Conservation (phyloP, 345 rosid genomes). For the Rhodamnia argentea region DNA sequence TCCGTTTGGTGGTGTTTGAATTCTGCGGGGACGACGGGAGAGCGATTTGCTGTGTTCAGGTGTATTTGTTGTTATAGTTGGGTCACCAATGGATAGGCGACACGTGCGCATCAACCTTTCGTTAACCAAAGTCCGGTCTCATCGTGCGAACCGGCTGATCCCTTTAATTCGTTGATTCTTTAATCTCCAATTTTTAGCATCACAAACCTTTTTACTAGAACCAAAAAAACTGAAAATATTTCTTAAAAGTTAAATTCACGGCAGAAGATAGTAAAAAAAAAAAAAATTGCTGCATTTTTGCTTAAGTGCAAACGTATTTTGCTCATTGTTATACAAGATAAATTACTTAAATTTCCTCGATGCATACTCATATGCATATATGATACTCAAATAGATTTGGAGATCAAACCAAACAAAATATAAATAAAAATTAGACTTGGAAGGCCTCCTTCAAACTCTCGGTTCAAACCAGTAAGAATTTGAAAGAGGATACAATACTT, state of each 20-base stretch:
- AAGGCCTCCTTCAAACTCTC: neutral
- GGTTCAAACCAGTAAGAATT: neutral
- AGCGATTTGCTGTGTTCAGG: neutral
- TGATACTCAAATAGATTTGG: neutral
- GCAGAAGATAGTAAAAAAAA: too few species aligned
- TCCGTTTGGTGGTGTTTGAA: neutral
- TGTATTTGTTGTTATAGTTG: neutral
- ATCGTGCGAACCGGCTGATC: neutral
- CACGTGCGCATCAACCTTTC: neutral
- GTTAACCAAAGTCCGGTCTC: too few species aligned
- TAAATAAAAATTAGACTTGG: neutral
- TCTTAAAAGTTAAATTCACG: too few species aligned
- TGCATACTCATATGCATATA: neutral
- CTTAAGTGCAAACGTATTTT: neutral
- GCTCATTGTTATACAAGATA: neutral
- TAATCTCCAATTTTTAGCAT: too few species aligned
- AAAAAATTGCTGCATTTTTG: too few species aligned
- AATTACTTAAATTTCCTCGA: neutral
- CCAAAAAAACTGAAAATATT: too few species aligned
- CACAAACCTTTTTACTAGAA: too few species aligned
- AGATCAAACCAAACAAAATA: neutral
- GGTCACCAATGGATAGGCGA: neutral
- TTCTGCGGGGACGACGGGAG: neutral
- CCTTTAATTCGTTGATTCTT: neutral
- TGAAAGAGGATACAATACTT: neutral